Base-by-base conservation (phyloP, 2,329 filamentous ascomycete species). In the Penicillium sp. region DNA sequence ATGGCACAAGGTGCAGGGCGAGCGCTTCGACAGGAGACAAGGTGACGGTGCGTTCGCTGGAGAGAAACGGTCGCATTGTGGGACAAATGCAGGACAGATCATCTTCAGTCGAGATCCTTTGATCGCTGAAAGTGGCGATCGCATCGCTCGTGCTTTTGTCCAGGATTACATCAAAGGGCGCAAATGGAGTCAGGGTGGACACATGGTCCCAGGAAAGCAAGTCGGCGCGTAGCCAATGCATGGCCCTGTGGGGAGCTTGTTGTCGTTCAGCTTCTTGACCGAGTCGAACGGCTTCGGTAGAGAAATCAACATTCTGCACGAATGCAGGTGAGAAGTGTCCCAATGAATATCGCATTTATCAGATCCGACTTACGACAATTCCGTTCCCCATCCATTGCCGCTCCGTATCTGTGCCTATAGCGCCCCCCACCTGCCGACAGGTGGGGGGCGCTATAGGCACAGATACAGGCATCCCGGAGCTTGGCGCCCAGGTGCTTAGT, bases 121-220 rank as follows among this genome's bases (percentile, higher is more conserved):
- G 61, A 26, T 52, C 55, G 39, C 44, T 51, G 10, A 57, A 60
- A 2, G 70, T 72, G 5, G 69, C 65, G 42, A 72, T 70, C n/a
- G 70, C 66, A 45, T 72, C 70, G 53, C 66, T 70, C 1, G 70
- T 72, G 49, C 69, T 71, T 52, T 72, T 72, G 47, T 72, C 70
- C 1, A 72, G 45, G 15, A 72, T 58, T 29, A 68, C 61, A 21
- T 71, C 67, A 38, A 72, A 69, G 0, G 69, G 68, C 1, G 61
- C 65, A 42, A 65, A 61, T 1, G 36, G 45, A 5, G 50, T n/a
- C 15, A 71, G 49, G 8, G 36, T 29, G n/a, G 62, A 57, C 15
- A 71, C 56, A 36, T 70, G 60, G 4, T 52, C 42, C 70, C 70
- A 72, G 0, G 63, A 65, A 23, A 68, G 64, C 6, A 72, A 49